A percentile compares a stretch with the other conserved stretches of the same genome.
Conservation (phyloP, 163 green algal genomes). For the Scenedesmus sp. region DNA sequence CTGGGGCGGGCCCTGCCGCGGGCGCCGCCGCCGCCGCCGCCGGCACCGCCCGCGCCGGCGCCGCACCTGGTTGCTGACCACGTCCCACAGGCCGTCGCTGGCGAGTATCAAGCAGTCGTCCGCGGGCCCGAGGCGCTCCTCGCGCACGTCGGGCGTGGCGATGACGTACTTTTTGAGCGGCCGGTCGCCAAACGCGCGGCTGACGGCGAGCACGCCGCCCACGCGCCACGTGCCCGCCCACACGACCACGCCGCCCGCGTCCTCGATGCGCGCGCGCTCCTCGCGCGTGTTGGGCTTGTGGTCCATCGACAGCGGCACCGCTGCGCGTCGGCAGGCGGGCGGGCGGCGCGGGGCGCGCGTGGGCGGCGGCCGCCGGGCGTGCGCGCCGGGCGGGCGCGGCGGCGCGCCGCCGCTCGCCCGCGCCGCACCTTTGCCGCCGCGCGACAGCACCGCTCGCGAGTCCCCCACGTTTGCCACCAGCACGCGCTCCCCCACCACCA, state of each 20-base stretch:
- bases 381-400: too few species aligned
- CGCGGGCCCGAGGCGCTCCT: slow-evolving; percentile 1
- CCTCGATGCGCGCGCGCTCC: slow-evolving; percentile 93
- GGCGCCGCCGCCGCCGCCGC: background rate
- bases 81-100: slow-evolving; percentile 94
- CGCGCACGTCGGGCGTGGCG: slow-evolving; percentile 70
- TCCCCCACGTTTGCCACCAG: slow-evolving; percentile 95
- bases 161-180: slow-evolving; percentile 89
- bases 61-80: slow-evolving; percentile 83
- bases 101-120: slow-evolving; percentile 61
- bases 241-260: slow-evolving; percentile 88
- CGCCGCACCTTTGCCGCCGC: slow-evolving; percentile 71
- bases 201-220: slow-evolving; percentile 90
- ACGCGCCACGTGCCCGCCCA: slow-evolving; percentile 96
- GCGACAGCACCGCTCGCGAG: slow-evolving; percentile 85
- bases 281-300: slow-evolving; percentile 96
- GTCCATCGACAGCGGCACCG: slow-evolving; percentile 82
- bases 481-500: slow-evolving; percentile 83
- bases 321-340: too few species aligned
- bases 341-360: too few species aligned
- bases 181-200: slow-evolving; percentile 87
- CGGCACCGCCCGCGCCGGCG: background rate
- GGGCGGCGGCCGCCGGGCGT: too few species aligned
- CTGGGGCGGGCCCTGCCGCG: background rate
- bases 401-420: background rate